These are phyloP conservation scores for Thermomyces lanuginosus DNA, from an alignment of 2,329 filamentous ascomycete genomes.

Conservation along the genomic window DNA sequence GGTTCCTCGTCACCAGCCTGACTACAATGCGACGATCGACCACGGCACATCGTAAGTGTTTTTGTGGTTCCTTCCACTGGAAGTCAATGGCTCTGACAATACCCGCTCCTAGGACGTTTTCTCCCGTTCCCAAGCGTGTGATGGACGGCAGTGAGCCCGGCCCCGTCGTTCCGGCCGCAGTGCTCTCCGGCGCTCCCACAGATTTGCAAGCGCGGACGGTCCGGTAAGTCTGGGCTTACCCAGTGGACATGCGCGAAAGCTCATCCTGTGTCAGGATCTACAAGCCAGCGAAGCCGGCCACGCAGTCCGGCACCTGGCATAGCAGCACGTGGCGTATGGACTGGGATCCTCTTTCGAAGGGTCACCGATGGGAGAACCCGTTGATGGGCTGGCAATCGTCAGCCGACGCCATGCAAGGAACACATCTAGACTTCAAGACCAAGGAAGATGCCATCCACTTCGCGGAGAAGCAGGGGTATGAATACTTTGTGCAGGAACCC, in stretches of 20 bases:
- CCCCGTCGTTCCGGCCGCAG: slow-evolving; percentile 59
- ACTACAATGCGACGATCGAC: slow-evolving; percentile 67
- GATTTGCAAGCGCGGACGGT: slow-evolving; percentile 90
- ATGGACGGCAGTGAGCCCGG: slow-evolving; percentile 80
- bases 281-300: slow-evolving; percentile 80
- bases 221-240: slow-evolving; percentile 42
- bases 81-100: slow-evolving; percentile 13
- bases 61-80: neutral
- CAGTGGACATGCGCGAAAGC: slow-evolving; percentile 1
- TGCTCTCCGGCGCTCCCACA: slow-evolving; percentile 79
- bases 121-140: slow-evolving; percentile 72
- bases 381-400: slow-evolving; percentile 98
- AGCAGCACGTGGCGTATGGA: slow-evolving; percentile 88
- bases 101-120: slow-evolving; percentile 51
- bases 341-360: slow-evolving; percentile 85
- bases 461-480: slow-evolving; percentile 96
- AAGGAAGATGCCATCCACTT: slow-evolving; percentile 93
- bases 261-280: slow-evolving; percentile 56
- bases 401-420: slow-evolving; percentile 87
- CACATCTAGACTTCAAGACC: slow-evolving; percentile 70
- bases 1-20: slow-evolving; percentile 51
- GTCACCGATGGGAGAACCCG: slow-evolving; percentile 95
- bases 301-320: slow-evolving; percentile 83
- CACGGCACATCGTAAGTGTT: slow-evolving; percentile 71
- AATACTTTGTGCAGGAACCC: slow-evolving; percentile 97